Evolutionary conservation across 805 yeast genomes (phyloP).

Genomic region (Sugiyamaella qingdaonensis): DNA sequence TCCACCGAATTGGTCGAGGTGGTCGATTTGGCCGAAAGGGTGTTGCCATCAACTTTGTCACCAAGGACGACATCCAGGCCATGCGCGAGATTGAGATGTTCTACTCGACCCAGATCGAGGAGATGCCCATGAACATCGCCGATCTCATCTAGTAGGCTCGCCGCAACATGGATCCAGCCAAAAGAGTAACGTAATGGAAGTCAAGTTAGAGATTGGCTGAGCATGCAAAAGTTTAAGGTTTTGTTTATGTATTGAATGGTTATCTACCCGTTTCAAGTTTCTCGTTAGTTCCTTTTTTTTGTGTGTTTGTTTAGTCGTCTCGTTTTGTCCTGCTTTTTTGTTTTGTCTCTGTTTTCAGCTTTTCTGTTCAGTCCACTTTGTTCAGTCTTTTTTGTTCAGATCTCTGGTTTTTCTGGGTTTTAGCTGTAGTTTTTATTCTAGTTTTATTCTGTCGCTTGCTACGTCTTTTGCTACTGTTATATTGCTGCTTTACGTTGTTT

Average conservation of each 20-base stretch:
- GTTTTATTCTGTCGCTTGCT: no score
- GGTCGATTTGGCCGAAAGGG: constrained; percentile 98
- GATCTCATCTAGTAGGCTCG: constrained; percentile 31
- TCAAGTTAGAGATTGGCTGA: constrained; percentile 1
- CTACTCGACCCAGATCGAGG: constrained; percentile 83
- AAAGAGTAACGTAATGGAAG: not conserved
- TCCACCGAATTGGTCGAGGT: constrained; percentile 96
- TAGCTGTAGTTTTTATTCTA: no score
- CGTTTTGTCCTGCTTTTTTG: no score
- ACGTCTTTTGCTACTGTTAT: no score
- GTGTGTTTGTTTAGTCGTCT: no score
- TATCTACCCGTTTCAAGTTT: not conserved
- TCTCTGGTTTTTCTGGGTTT: no score
- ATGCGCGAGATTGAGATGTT: constrained; percentile 81
- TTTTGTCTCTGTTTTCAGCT: no score
- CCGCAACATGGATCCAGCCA: not conserved
- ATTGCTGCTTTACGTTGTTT: no score
- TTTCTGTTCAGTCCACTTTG: no score
- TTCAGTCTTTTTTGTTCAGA: no score
- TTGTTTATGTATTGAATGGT: constrained; percentile 2
- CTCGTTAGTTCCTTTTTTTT: no score
- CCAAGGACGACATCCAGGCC: constrained; percentile 68
- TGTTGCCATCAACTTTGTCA: constrained; percentile 90
- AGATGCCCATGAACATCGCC: constrained; percentile 83
- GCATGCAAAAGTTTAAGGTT: constrained; percentile 4